phyloP scores from a whole-genome alignment of 495 filamentous ascomycete species.

The Terfezia claveryi region DNA sequence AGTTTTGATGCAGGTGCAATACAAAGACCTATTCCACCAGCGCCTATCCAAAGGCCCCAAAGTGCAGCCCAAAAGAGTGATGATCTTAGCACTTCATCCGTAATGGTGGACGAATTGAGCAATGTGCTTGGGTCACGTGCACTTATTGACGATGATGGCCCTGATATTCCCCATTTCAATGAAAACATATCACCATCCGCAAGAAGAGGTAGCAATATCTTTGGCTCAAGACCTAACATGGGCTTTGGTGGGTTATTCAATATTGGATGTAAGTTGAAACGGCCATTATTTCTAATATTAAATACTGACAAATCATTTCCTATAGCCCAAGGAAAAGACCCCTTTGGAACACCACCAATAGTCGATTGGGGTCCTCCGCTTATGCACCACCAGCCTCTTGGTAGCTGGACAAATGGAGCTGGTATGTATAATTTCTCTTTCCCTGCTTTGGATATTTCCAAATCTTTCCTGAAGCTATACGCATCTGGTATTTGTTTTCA shows the following conservation, averaged over 20 bases:
- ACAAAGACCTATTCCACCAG: constrained; percentile 41
- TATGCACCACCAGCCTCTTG: constrained; percentile 7
- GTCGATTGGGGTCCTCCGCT: not conserved
- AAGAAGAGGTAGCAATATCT: constrained; percentile 9
- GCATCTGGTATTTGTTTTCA: not conserved
- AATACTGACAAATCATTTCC: constrained; percentile 12
- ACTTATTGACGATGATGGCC: constrained; percentile 49
- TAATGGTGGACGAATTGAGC: constrained; percentile 43
- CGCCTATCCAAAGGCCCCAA: constrained; percentile 70
- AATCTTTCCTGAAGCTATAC: too few relatives aligned
- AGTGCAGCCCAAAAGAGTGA: constrained; percentile 41
- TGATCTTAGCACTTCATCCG: constrained; percentile 27
- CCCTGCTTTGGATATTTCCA: too few relatives aligned
- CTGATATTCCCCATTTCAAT: not conserved
- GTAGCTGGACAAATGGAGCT: constrained; percentile 17
- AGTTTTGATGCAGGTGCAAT: constrained; percentile 24
- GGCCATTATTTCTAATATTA: constrained; percentile 1
- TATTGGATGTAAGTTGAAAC: constrained; percentile 23
- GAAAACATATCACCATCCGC: constrained; percentile 7
- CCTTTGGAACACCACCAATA: not conserved
- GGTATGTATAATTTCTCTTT: constrained; percentile 5
- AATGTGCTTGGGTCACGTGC: constrained; percentile 83
- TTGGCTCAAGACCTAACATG: constrained; percentile 9
- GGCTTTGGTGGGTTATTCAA: constrained; percentile 17
- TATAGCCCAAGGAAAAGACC: constrained; percentile 4